A percentile compares a stretch with the other conserved stretches of the same genome.
Conservation (phyloP, 768 basidiomycete genomes). For the Calocybe indica region DNA sequence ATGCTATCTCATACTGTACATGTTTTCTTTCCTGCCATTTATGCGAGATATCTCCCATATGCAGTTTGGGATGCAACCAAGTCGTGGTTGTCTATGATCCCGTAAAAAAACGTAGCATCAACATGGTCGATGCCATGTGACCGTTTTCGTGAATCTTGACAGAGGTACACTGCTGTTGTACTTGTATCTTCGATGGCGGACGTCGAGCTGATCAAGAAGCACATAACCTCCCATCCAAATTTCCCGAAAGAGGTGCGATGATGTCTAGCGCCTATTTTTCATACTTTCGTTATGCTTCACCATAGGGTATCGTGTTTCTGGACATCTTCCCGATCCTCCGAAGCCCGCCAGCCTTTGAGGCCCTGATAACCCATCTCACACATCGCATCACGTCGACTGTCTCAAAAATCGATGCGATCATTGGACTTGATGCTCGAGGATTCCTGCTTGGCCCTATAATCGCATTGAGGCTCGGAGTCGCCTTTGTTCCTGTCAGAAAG, state of each 20-base stretch:
- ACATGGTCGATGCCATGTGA: too few relatives aligned
- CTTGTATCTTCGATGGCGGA: constrained; percentile 53
- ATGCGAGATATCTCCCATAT: not conserved
- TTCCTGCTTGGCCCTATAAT: constrained; percentile 93
- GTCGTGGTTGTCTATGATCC: not conserved
- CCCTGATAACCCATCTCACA: constrained; percentile 82
- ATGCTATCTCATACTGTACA: constrained; percentile 27
- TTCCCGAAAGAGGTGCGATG: constrained; percentile 82
- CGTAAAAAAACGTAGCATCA: not conserved
- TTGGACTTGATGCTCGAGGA: constrained; percentile 93
- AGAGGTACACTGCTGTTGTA: too few relatives aligned
- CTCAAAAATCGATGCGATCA: constrained; percentile 83
- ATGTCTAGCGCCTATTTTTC: not conserved
- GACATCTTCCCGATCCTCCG: constrained; percentile 94
- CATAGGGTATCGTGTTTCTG: constrained; percentile 82
- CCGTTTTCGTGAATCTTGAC: not conserved
- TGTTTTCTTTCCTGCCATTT: constrained; percentile 17
- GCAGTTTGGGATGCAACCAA: not conserved
- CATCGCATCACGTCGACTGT: constrained; percentile 82
- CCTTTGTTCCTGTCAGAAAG: constrained; percentile 95
- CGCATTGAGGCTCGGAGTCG: constrained; percentile 84
- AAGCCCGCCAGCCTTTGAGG: constrained; percentile 82
- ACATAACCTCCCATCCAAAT: constrained; percentile 59
- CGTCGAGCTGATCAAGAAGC: constrained; percentile 60
- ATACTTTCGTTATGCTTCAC: not conserved